Evolutionary conservation across 352 stramenopile genomes (phyloP), one percentile per base, ranked within the genome.

Genomic region (Phytophthora ramorum): DNA sequence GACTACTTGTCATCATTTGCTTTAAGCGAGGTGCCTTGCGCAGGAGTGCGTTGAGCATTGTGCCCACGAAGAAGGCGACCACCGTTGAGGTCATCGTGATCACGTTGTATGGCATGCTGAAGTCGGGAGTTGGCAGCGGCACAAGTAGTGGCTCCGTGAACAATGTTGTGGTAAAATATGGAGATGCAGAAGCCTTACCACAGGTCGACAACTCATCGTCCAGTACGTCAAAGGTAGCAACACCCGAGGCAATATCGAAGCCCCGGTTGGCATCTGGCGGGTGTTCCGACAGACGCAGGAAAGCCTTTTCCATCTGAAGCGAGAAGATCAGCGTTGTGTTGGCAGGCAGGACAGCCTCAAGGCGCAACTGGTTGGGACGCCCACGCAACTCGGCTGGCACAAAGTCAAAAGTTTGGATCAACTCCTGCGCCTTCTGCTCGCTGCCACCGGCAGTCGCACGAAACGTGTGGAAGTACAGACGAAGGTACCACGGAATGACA

Each of bases 71-170:
- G 71, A 95, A 96, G 47, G 83, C 86, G 13, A 96, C 75, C 51
- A 96, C 80, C n/a, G 90, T 96, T 37, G 85, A 95, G 16, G 89
- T 96, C 76, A 97, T 88, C 28, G 83, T 94, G 63, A 97, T 97
- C 12, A 97, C 89, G 50, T 96, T 96, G 73, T 95, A 97, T 54
- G 89, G 89, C 89, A 97, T 96, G 59, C 86, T 96, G 57, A 96
- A 96, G 69, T 97, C 90, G 13, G 90, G 90, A 30, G 86, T 93
- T 16, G 90, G 89, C 52, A 97, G 69, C 35, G 79, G 77, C 19
- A 97, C 83, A 0, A 96, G 77, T 54, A 97, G 75, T 47, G 86
- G 83, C 57, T 96, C 89, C 2, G 87, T 91, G 69, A 89, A 96
- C 35, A 90, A 56, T 17, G 81, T 84, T 16, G 60, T 71, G 7